Evolutionary conservation across 2,329 filamentous ascomycete genomes (phyloP).

Genomic region (Aureobasidium leucospermi): DNA sequence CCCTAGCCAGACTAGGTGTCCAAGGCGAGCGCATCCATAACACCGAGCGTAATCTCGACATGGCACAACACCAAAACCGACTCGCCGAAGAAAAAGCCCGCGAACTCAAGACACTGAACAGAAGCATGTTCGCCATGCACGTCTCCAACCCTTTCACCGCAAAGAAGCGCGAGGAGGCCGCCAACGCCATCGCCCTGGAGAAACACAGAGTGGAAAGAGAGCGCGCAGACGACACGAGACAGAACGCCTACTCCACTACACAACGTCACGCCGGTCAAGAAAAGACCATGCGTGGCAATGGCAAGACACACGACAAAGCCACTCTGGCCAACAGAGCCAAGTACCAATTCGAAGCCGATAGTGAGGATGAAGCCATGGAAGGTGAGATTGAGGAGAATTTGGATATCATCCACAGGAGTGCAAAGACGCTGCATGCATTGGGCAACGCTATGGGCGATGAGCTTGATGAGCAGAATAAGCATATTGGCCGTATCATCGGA

Average conservation of each 20-base stretch:
- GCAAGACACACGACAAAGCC: constrained; percentile 45
- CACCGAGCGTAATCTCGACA: constrained; percentile 74
- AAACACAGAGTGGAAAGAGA: constrained; percentile 54
- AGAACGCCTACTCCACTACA: constrained; percentile 43
- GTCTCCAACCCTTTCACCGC: constrained; percentile 54
- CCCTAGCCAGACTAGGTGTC: constrained; percentile 63
- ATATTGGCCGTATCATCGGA: constrained; percentile 66
- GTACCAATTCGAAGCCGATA: constrained; percentile 73
- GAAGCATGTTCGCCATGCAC: constrained; percentile 72
- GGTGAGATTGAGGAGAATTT: constrained; percentile 46
- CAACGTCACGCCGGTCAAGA: constrained; percentile 60
- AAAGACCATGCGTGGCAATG: constrained; percentile 37
- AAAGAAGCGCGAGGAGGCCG: constrained; percentile 49
- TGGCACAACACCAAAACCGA: constrained; percentile 63
- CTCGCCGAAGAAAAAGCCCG: constrained; percentile 71
- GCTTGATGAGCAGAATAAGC: constrained; percentile 68
- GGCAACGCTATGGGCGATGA: constrained; percentile 68
- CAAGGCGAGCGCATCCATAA: constrained; percentile 78
- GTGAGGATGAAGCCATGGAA: constrained; percentile 58
- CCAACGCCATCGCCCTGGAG: constrained; percentile 62
- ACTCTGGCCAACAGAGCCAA: constrained; percentile 59
- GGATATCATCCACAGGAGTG: constrained; percentile 53
- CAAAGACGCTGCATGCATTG: constrained; percentile 63
- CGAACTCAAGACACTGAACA: constrained; percentile 77
- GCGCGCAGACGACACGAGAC: constrained; percentile 48